Evolutionary conservation across 345 rosid species (phyloP), one percentile per base, ranked within the genome.

Genomic region (Aquilaria malaccensis): DNA sequence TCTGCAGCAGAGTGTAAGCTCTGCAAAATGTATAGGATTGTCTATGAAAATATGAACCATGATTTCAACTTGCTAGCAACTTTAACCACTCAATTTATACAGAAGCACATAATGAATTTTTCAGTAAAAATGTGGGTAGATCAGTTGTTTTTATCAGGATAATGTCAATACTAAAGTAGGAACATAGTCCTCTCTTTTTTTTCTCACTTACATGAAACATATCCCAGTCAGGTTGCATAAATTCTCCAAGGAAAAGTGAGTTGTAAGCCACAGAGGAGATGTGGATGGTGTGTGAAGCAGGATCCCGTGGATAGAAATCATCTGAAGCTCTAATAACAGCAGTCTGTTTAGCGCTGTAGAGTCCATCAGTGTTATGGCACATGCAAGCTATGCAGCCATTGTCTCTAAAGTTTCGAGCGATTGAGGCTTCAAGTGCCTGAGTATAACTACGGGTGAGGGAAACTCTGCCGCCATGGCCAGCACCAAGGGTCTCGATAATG

Each of bases 191-290:
- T 22, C 22, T 22, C 22, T 22, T 22, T 15, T 10, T 2, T 10
- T 56, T 45, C 70, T 69, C n/a, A 80, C 97, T 80, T 78, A 90
- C 97, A 63, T 94, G 99, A 75, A 94, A 94, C 99, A 94, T 94
- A 76, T 94, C 99, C 99, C 99, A 94, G 62, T 94, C 99, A 71
- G 97, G 97, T 66, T 88, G 99, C 96, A 91, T 86, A 62, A 94
- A 90, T 70, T 94, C 99, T 49, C 99, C 99, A 7, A 94, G 95
- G 80, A 94, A 90, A 57, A 94, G 81, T 0, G 89, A 79, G 75
- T 94, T 94, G 61, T 88, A 94, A 4, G 96, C 96, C 37, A 94
- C 99, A 0, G 97, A 85, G 14, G 99, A 89, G 12, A 94, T 85
- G 58, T 91, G 99, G 55, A 88, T 86, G 32, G 97, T 94, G 77